Conservation (phyloP, 352 stramenopile species). For the Phytopythium cucurbitacearum region DNA sequence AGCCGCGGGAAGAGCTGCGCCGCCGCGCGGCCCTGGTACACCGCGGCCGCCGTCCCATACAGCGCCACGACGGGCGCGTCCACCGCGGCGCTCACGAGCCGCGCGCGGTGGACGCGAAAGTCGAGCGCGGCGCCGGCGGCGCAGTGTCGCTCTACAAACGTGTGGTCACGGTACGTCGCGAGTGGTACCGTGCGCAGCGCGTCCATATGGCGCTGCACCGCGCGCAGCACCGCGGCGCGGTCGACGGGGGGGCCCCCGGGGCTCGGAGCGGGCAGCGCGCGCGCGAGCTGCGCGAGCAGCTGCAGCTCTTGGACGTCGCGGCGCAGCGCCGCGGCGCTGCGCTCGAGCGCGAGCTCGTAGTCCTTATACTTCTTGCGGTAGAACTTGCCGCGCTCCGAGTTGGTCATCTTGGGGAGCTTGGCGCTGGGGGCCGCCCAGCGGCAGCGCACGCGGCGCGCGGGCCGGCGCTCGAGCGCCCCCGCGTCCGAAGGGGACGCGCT, state of each 20-base stretch:
- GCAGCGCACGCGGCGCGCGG: background rate
- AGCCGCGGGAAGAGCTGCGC: background rate
- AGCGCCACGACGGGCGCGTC: no score
- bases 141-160: no score
- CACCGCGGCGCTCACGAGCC: no score
- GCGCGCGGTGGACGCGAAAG: no score
- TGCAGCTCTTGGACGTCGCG: constrained; percentile 35
- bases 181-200: no score
- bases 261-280: constrained; percentile 13
- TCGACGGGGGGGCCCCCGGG: background rate
- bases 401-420: constrained; percentile 62
- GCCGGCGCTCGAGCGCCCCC: background rate
- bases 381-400: constrained; percentile 65
- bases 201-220: background rate
- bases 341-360: constrained; percentile 41
- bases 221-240: background rate
- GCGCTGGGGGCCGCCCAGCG: constrained; percentile 9
- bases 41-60: no score
- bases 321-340: constrained; percentile 22
- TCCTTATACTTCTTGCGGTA: constrained; percentile 58
- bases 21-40: no score
- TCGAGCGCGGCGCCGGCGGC: no score
- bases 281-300: constrained; percentile 25
- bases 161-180: no score
- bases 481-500: background rate